Evolutionary conservation across 768 basidiomycete genomes (phyloP).

Genomic region (Leccinellum luteum): DNA sequence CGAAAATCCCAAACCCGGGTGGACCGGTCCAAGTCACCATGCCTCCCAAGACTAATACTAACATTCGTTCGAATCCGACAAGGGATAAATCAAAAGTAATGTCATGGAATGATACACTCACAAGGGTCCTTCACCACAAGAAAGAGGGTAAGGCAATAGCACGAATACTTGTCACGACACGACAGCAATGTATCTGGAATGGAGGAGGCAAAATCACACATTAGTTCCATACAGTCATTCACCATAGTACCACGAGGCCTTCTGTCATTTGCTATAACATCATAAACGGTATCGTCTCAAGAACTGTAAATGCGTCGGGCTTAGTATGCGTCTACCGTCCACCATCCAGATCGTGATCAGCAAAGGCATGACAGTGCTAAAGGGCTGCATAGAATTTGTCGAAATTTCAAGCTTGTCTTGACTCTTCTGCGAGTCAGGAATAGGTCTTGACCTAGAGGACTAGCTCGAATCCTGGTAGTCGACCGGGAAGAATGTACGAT

Average conservation of each 20-base stretch:
- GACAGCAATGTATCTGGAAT: no score
- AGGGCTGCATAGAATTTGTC: no score
- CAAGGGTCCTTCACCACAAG: slow-evolving; percentile 14
- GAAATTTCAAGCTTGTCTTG: no score
- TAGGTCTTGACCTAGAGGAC: slow-evolving; percentile 16
- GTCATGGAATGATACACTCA: neutral
- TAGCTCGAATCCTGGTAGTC: neutral
- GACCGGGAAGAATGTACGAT: neutral
- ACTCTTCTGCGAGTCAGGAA: neutral
- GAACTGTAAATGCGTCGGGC: slow-evolving; percentile 14
- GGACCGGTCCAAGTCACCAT: no score
- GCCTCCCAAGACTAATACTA: neutral
- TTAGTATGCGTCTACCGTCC: slow-evolving; percentile 11
- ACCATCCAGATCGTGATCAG: slow-evolving; percentile 3
- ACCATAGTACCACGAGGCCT: slow-evolving; percentile 12
- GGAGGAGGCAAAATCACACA: no score
- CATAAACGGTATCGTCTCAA: slow-evolving; percentile 25
- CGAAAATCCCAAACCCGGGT: neutral
- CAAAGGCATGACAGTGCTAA: neutral
- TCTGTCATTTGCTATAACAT: slow-evolving; percentile 30
- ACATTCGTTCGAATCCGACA: no score
- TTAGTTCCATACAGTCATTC: neutral
- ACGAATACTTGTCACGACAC: neutral
- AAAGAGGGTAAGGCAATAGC: neutral
- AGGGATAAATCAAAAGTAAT: no score